Evolutionary conservation across 345 rosid species (phyloP).

Genomic region (Pugionium cornutum): DNA sequence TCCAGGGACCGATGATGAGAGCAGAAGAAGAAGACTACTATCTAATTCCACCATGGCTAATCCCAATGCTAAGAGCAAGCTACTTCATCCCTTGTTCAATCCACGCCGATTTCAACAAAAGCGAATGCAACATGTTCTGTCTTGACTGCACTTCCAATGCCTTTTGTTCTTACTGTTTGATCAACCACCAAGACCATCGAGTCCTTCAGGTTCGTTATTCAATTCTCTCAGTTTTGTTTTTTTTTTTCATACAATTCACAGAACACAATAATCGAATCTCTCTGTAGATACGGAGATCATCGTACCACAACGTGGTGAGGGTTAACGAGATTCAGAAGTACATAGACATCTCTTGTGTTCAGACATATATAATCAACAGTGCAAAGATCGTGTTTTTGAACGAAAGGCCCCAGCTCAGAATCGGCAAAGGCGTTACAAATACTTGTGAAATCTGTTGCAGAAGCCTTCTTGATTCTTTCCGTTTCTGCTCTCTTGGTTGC

Average conservation of each 20-base stretch:
- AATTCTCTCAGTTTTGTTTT: not conserved
- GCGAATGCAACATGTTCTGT: constrained; percentile 89
- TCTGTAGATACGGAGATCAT: constrained; percentile 82
- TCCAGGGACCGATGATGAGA: constrained; percentile 46
- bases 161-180: constrained; percentile 71
- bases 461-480: constrained; percentile 89
- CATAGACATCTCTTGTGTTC: constrained; percentile 80
- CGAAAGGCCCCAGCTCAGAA: constrained; percentile 87
- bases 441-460: constrained; percentile 86
- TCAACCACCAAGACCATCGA: constrained; percentile 65
- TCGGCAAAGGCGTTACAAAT: constrained; percentile 88
- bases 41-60: constrained; percentile 71
- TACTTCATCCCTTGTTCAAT: constrained; percentile 65
- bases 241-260: not conserved
- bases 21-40: constrained; percentile 39
- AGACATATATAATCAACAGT: constrained; percentile 89
- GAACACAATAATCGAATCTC: not conserved
- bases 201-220: constrained; percentile 63
- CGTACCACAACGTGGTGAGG: constrained; percentile 92
- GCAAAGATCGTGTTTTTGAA: constrained; percentile 90
- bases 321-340: constrained; percentile 85
- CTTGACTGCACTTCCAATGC: constrained; percentile 68
- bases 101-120: constrained; percentile 68
- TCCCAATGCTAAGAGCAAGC: constrained; percentile 67
- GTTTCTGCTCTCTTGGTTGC: constrained; percentile 95